Base-by-base conservation (phyloP, 148 eudicot genomes). In the Rheum nobile region DNA sequence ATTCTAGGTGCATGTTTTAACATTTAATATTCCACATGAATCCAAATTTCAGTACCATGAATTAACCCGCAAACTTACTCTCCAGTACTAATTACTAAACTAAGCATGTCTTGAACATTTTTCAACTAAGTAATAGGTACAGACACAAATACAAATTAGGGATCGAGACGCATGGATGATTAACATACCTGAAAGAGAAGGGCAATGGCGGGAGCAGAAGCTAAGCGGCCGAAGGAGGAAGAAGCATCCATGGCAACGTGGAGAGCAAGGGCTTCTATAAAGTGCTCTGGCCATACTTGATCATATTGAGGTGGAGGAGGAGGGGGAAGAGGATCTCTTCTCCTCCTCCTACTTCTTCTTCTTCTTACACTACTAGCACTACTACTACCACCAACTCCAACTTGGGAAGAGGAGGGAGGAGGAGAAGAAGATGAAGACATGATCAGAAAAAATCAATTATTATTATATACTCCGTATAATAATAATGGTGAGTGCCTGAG, bases 261-360 rank as follows among this genome's bases (percentile, higher is more conserved):
- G 4, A 79, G 35, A 29, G 90, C 89, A 9, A 93, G 83, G 10
- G 91, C 90, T 77, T 93, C 98, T 0, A 93, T 71, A 48, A 93
- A 87, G 0, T 91, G 96, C 80, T 88, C 98, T 17, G 98, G 98
- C 98, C 97, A 93, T 10, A 91, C 91, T 3, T 17, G 85, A 74
- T 4, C 89, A 83, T 1, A 90, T 84, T 16, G 37, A 6, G 37
- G 76, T 21, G 48, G 75, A 6, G 67, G 73, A 0, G 69, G 57
- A 0, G 76, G 79, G 0, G 75, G 71, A 2, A 73, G 79, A 5
- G 72, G 67, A 31, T 10, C 37, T 16, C 82, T 29, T 26, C 32
- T 29, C 42, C 77, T 44, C 0, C 77, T 21, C 1, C 31, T 38
- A 0, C 77, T 67, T 1, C 67, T 39, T 34, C 75, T 74, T 4